Evolutionary conservation across 805 yeast species (phyloP), one percentile per base, ranked within the genome.

Genomic region (Wickerhamiella parazyma): DNA sequence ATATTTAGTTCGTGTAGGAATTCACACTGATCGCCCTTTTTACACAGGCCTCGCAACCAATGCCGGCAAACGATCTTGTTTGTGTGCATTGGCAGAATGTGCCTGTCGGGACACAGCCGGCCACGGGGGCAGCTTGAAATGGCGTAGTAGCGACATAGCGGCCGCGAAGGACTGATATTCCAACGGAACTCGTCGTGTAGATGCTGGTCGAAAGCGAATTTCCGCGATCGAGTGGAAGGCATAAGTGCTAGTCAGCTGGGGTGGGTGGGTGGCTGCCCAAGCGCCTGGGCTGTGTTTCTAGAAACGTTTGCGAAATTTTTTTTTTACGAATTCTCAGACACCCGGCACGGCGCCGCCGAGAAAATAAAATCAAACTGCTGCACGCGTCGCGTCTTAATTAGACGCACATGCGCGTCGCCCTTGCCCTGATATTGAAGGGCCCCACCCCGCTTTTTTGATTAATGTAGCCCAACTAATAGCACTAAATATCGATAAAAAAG

Each of bases 21-120:
- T 66, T 91, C 99, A 62, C 99, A 91, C 51, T 83, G 84, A 53
- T 86, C 94, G 41, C 93, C 94, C 67, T 89, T 89, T 64, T 91
- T 91, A 64, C 99, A 91, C 28, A 91, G 71, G 0, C 99, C 99
- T 51, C 96, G 73, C 28, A 91, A 73, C 99, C 98, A 91, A 67
- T 91, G 96, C 69, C 91, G 89, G 61, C 98, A 91, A 4, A 91
- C 98, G 43, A 91, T 84, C 53, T 80, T 79, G 59, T 79, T 79
- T 42, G 71, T 68, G 55, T 74, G 76, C 38, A 71, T 71, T 42
- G 73, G 76, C 41, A 75, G 72, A 26, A 79, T 79, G 63, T 89
- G 97, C 56, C 86, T 82, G 63, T 83, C 78, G 17, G 87, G 87
- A 58, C 97, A 89, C 39, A 70, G 70, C n/a, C 71, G 67, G 6